Base-by-base conservation (phyloP, 2,329 filamentous ascomycete genomes). In the Akanthomyces muscarius region DNA sequence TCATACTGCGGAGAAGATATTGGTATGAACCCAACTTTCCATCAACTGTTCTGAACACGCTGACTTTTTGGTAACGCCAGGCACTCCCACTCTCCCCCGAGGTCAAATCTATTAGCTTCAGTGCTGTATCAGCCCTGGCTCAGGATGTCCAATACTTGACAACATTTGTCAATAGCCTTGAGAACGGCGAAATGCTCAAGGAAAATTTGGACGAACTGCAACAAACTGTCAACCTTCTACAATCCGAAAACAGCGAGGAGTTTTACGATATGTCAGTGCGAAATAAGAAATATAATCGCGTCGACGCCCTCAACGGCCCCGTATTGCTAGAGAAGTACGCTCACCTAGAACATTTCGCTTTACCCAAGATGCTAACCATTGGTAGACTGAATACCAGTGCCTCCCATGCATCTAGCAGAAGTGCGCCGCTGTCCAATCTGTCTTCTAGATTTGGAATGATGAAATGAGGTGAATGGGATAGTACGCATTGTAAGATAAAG, bases 231-330 rank as follows among this genome's bases (percentile, higher is more conserved):
- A 87, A 90, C 64, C 82, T 99, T 30, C 90, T 99, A 84, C 87
- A 91, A 71, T 86, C 85, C 1, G 92, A 96, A 47, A 96, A 96
- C 69, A 86, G 91, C n/a, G 93, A 98, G 67, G 94, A 98, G 74
- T 99, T 97, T 75, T 99, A 95, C 74, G 95, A 99, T 72, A 89
- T 95, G 56, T 90, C 89, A 5, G 90, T 89, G 16, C 82, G 92
- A 59, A 97, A 97, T 77, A 93, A 90, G 78, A 96, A 97, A 73
- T 99, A 97, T 73, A 90, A 92, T 18, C 88, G 92, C 61, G 96
- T 99, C 41, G 92, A 98, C 76, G 90, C 91, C 59, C 82, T 96
- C 73, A 96, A 96, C 73, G 95, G 94, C 0, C 92, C 93, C 0
- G 81, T 91, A 47, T 74, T 99, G 65, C 76, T 99, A n/a, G 94